Evolutionary conservation across 495 filamentous ascomycete genomes (phyloP).

Genomic region (Zalerion maritima): DNA sequence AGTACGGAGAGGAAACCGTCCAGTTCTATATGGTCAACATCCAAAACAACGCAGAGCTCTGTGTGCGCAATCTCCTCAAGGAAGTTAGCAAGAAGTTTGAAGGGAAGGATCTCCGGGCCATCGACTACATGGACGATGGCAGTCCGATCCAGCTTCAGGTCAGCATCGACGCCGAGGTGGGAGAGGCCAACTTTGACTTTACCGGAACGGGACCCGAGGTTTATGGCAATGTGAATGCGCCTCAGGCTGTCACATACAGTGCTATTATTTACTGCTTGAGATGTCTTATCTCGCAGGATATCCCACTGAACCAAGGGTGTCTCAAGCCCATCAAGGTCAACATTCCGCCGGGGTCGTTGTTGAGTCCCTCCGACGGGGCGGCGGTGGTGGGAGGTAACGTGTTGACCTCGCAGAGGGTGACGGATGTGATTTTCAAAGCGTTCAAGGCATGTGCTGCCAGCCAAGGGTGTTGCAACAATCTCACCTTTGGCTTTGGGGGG

Average conservation of each 20-base stretch:
- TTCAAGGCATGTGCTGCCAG: slow-evolving; percentile 82
- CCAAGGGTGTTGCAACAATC: slow-evolving; percentile 90
- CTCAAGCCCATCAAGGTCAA: slow-evolving; percentile 73
- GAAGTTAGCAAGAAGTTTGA: slow-evolving; percentile 60
- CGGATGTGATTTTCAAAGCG: slow-evolving; percentile 83
- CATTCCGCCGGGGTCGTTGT: slow-evolving; percentile 69
- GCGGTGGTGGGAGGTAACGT: slow-evolving; percentile 96
- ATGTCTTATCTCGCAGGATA: slow-evolving; percentile 83
- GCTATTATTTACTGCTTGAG: slow-evolving; percentile 96
- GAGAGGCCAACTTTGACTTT: slow-evolving; percentile 87
- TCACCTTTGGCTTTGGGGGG: slow-evolving; percentile 70
- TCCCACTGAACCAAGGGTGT: slow-evolving; percentile 94
- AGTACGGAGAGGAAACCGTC: slow-evolving; percentile 82
- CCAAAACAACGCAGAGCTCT: slow-evolving; percentile 79
- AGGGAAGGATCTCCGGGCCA: slow-evolving; percentile 56
- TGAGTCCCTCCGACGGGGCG: slow-evolving; percentile 74
- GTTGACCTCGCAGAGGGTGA: slow-evolving; percentile 77
- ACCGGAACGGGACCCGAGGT: slow-evolving; percentile 82
- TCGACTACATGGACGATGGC: slow-evolving; percentile 91
- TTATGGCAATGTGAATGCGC: slow-evolving; percentile 90
- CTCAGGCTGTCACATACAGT: slow-evolving; percentile 82
- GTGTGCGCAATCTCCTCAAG: slow-evolving; percentile 76
- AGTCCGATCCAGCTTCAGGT: slow-evolving; percentile 74
- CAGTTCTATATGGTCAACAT: slow-evolving; percentile 94
- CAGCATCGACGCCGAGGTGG: slow-evolving; percentile 66